A percentile compares a stretch with the other conserved stretches of the same genome.
These are phyloP conservation scores for Gossypium aridum DNA, from an alignment of 441 rosid genomes.

Conservation along the genomic window DNA sequence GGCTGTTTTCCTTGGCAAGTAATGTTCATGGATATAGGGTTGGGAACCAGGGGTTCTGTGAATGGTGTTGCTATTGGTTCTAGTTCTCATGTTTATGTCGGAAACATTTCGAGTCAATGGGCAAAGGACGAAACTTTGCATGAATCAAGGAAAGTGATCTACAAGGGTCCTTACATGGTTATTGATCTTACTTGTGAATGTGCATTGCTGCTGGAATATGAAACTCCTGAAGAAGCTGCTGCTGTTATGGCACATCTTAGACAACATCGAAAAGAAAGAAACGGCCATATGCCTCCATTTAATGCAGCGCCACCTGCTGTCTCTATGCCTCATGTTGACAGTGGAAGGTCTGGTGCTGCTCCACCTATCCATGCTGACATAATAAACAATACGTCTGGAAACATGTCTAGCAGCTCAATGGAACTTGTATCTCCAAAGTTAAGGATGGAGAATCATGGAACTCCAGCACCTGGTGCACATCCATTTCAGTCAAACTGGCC, in stretches of 20 bases:
- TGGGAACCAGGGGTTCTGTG: constrained; percentile 70
- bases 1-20: constrained; percentile 73
- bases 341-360: constrained; percentile 43
- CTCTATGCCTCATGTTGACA: constrained; percentile 49
- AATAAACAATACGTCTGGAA: constrained; percentile 33
- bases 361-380: constrained; percentile 29
- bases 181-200: constrained; percentile 73
- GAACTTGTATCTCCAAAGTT: constrained; percentile 63
- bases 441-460: constrained; percentile 42
- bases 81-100: constrained; percentile 73
- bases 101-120: constrained; percentile 75
- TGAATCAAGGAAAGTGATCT: constrained; percentile 77
- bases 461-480: constrained; percentile 35
- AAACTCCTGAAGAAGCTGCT: constrained; percentile 85
- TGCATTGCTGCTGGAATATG: constrained; percentile 88
- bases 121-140: constrained; percentile 79
- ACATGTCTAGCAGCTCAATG: constrained; percentile 45
- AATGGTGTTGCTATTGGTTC: constrained; percentile 81
- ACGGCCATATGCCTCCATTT: constrained; percentile 33
- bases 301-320: constrained; percentile 36
- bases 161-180: constrained; percentile 71
- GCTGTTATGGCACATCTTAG: constrained; percentile 84
- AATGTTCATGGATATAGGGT: constrained; percentile 79
- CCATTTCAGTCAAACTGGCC: constrained; percentile 48
- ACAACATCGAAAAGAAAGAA: constrained; percentile 56